These are phyloP conservation scores for Mikania micrantha DNA, from an alignment of 129 eudicot species.

Conservation along the genomic window DNA sequence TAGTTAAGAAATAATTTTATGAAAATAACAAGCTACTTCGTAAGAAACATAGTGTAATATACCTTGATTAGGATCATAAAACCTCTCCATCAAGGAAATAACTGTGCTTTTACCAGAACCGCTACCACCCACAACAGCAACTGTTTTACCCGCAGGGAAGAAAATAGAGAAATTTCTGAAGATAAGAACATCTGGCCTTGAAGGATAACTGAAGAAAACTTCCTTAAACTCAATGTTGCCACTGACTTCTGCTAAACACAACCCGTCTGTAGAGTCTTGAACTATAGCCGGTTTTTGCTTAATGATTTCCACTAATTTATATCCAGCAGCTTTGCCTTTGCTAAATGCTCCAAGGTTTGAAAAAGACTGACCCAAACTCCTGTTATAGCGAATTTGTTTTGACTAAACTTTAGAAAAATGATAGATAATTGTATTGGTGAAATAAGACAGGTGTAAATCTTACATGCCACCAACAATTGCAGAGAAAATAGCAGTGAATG, in stretches of 20 bases:
- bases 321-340: slow-evolving; percentile 97
- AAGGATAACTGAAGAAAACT: slow-evolving; percentile 87
- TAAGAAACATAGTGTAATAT: slow-evolving; percentile 4
- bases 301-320: slow-evolving; percentile 81
- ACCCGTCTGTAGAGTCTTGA: slow-evolving; percentile 60
- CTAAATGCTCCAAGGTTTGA: slow-evolving; percentile 98
- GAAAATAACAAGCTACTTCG: not conserved
- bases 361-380: slow-evolving; percentile 99
- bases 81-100: slow-evolving; percentile 85
- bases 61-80: slow-evolving; percentile 97
- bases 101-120: slow-evolving; percentile 99
- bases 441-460: slow-evolving; percentile 23
- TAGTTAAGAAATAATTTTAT: not conserved
- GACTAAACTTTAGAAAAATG: not conserved
- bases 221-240: slow-evolving; percentile 91
- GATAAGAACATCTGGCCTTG: slow-evolving; percentile 94
- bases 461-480: slow-evolving; percentile 99
- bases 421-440: not conserved
- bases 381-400: slow-evolving; percentile 21
- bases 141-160: slow-evolving; percentile 97
- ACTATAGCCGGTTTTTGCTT: slow-evolving; percentile 82
- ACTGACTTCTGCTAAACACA: slow-evolving; percentile 58
- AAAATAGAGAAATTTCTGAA: slow-evolving; percentile 77
- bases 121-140: slow-evolving; percentile 98
- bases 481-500: slow-evolving; percentile 92